Percentiles rank a stretch among this genome's conserved stretches.
These are phyloP conservation scores for Phoenix roebelenii DNA, from an alignment of 176 grass and related monocot species.

Conservation along the genomic window DNA sequence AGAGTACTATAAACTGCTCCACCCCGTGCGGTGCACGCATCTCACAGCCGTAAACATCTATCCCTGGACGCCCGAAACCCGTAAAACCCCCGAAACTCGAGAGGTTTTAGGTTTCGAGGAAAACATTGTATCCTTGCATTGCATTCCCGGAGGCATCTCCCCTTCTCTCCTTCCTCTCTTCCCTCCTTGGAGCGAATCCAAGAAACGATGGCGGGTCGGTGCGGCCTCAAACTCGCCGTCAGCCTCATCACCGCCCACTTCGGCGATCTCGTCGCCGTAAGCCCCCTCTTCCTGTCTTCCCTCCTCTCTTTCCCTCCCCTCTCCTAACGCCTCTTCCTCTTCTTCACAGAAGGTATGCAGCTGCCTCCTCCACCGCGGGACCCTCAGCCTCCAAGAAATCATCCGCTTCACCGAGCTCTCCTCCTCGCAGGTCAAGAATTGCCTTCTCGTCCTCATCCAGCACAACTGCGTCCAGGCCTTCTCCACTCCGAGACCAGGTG, in stretches of 20 bases:
- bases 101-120: no score
- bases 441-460: conserved; percentile 78
- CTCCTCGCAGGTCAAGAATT: conserved; percentile 52
- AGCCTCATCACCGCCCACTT: conserved; percentile 62
- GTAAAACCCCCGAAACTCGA: no score
- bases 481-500: conserved; percentile 29
- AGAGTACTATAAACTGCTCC: no score
- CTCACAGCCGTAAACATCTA: no score
- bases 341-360: conserved; percentile 50
- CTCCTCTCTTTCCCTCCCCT: background rate
- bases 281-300: background rate
- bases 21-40: no score
- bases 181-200: background rate
- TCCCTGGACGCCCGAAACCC: no score
- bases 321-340: background rate
- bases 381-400: conserved; percentile 57
- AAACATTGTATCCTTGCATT: no score
- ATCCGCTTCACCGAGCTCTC: conserved; percentile 34
- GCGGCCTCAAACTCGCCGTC: conserved; percentile 47
- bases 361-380: conserved; percentile 52
- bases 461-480: conserved; percentile 88
- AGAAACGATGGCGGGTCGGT: conserved; percentile 43
- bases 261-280: conserved; percentile 53
- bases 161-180: background rate
- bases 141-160: background rate